Base-by-base conservation (phyloP, 352 stramenopile species). In the Phytophthora hibernalis region DNA sequence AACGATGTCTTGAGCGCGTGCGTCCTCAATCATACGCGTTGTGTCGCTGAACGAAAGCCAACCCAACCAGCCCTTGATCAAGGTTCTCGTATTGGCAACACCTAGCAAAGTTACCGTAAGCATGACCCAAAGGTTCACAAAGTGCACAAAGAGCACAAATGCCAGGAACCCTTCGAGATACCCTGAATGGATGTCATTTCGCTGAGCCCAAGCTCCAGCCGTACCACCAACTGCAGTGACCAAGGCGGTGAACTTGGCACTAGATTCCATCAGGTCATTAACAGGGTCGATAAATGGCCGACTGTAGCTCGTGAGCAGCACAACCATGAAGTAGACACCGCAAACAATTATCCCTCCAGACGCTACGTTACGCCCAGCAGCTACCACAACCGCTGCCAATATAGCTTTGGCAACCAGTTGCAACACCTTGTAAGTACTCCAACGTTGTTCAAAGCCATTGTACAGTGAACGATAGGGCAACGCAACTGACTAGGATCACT, bases 381-480 rank as follows among this genome's bases (percentile, higher is more conserved):
- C 56, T 2, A 79, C 61, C 6, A 74, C 52, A 16, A 86, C 45
- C 4, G 70, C 44, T 21, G 67, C 76, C 9, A 83, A 28, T 13
- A 81, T 54, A 15, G 77, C 65, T 37, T 85, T 87, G 13, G 72
- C 68, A 9, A 79, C 38, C 5, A 87, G 49, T 54, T 80, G 67
- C 22, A 79, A 64, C 0, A 84, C 71, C 43, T 83, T 82, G 61
- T 85, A 87, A 30, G 71, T 67, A 22, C 63, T 72, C 79, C 76
- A 85, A 28, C 66, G 65, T 47, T 61, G 66, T 53, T 87, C 79
- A 22, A 83, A 85, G 8, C 79, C 76, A 8, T 57, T 65, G 60
- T 87, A 87, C 13, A 87, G 68, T 50, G 77, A 83, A 6, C 70
- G 65, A 49, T 83, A 87, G 79, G 79, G 42, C 70, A 83, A 3